These are phyloP conservation scores for Emmonsia crescens DNA, from an alignment of 2,329 filamentous ascomycete genomes.

Conservation along the genomic window DNA sequence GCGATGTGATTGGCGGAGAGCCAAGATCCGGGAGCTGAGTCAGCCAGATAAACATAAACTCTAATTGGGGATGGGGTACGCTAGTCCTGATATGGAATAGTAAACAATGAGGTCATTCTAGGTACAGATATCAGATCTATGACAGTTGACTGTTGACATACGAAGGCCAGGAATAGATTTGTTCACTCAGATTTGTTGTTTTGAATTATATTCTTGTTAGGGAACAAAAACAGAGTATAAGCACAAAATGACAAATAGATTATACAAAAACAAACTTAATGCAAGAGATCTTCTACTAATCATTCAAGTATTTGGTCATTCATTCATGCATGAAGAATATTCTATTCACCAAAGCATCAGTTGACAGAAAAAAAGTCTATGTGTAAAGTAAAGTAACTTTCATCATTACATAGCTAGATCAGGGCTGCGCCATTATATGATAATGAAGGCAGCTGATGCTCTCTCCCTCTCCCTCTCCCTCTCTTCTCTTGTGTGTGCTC, in stretches of 20 bases:
- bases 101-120: background rate
- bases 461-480: too few species aligned
- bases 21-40: background rate
- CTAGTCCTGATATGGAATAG: background rate
- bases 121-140: too few species aligned
- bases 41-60: background rate
- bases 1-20: background rate
- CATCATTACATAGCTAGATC: background rate
- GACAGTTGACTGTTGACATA: too few species aligned
- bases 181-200: too few species aligned
- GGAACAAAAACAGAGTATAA: background rate
- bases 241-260: background rate
- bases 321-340: too few species aligned
- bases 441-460: too few species aligned
- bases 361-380: background rate
- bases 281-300: background rate
- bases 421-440: too few species aligned
- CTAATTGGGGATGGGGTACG: background rate
- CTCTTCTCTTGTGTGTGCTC: too few species aligned
- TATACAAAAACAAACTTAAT: background rate
- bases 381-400: background rate
- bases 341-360: too few species aligned
- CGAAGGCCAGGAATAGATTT: too few species aligned
- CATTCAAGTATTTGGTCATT: background rate
- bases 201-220: too few species aligned